phyloP scores from a whole-genome alignment of 73 alveolate species.

The Tetrahymena thermophila region DNA sequence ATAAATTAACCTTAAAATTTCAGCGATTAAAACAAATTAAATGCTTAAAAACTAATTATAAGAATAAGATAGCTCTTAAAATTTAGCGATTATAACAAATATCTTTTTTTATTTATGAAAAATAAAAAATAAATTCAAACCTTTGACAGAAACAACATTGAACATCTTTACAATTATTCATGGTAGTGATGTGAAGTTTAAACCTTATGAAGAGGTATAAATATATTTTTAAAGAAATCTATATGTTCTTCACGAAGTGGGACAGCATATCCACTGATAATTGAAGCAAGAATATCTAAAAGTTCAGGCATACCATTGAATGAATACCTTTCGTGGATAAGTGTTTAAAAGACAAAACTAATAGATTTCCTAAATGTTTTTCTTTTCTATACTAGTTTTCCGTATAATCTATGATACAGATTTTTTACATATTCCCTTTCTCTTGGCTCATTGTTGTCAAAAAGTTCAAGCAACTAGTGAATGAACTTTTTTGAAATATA shows the following conservation, averaged over 20 bases:
- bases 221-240: conserved; percentile 72
- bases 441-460: conserved; percentile 66
- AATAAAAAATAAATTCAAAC: conserved; percentile 3
- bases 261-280: conserved; percentile 86
- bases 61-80: too few relatives aligned
- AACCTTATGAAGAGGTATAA: conserved; percentile 88
- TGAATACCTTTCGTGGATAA: conserved; percentile 75
- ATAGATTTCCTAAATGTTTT: conserved; percentile 79
- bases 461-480: conserved; percentile 60
- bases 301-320: conserved; percentile 85
- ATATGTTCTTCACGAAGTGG: conserved; percentile 90
- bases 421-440: conserved; percentile 74
- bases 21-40: too few relatives aligned
- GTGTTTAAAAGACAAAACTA: conserved; percentile 71
- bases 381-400: conserved; percentile 75
- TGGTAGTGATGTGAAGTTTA: conserved; percentile 80
- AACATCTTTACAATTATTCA: conserved; percentile 85
- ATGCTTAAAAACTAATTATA: too few relatives aligned
- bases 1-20: too few relatives aligned
- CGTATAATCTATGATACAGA: conserved; percentile 78
- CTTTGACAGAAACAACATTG: conserved; percentile 73
- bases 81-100: too few relatives aligned
- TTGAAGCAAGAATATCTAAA: conserved; percentile 78
- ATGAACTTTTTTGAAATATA: conserved; percentile 57
- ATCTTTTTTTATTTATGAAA: background rate